Percentiles rank a stretch among this genome's conserved stretches.
Conservation (phyloP, 768 basidiomycete genomes). For the Mycena albidolilacea region DNA sequence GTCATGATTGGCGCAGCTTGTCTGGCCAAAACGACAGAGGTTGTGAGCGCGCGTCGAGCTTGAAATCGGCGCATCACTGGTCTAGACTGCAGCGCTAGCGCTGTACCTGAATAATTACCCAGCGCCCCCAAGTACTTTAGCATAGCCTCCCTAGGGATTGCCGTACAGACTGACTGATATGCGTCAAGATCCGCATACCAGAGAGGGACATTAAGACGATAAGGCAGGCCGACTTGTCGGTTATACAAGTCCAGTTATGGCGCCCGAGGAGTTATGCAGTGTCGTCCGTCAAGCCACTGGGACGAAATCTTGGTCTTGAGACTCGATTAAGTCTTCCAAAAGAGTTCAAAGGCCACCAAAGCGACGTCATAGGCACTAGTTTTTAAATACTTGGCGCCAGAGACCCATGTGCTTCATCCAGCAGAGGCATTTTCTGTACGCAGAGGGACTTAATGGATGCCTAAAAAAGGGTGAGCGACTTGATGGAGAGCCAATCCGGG, state of each 20-base stretch:
- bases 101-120: slow-evolving; percentile 1
- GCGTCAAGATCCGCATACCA: slow-evolving; percentile 1
- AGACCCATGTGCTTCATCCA: no score
- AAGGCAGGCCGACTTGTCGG: slow-evolving; percentile 21
- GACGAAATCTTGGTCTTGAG: not conserved
- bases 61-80: no score
- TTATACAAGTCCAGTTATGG: not conserved
- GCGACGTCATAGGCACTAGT: not conserved
- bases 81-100: no score
- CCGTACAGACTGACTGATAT: not conserved
- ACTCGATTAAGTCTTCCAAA: not conserved
- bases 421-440: not conserved
- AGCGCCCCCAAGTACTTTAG: not conserved
- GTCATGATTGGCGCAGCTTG: not conserved
- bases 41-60: no score
- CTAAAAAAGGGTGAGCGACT: slow-evolving; percentile 19
- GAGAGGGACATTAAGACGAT: slow-evolving; percentile 13
- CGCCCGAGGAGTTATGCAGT: not conserved
- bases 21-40: not conserved
- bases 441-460: slow-evolving; percentile 1
- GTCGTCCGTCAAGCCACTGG: no score
- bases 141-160: not conserved
- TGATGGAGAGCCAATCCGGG: slow-evolving; percentile 17
- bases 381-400: no score
- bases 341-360: not conserved